phyloP scores from a whole-genome alignment of 805 yeast genomes.

The Starmerella riodocensis region DNA sequence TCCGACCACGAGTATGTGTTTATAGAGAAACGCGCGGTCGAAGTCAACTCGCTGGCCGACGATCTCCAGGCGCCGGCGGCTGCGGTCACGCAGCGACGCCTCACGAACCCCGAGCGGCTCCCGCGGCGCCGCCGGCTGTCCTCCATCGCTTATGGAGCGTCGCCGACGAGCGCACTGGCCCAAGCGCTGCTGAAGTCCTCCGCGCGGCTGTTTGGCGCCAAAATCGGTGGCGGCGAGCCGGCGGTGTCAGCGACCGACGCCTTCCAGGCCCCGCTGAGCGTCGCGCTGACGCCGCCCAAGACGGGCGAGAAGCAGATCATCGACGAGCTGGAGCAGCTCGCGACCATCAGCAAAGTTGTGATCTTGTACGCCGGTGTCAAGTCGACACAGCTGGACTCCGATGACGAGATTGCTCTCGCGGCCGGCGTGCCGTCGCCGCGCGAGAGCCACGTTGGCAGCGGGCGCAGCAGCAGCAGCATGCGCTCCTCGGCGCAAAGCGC shows the following conservation, averaged over 20 bases:
- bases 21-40: conserved; percentile 87
- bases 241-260: not conserved
- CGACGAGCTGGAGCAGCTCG: conserved; percentile 49
- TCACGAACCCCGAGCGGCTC: conserved; percentile 12
- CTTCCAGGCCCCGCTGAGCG: conserved; percentile 13
- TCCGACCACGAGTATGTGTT: conserved; percentile 49
- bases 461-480: not conserved
- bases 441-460: conserved; percentile 2
- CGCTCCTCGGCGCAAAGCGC: not conserved
- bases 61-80: conserved; percentile 44
- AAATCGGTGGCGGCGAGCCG: conserved; percentile 5
- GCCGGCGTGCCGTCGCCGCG: conserved; percentile 13
- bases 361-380: conserved; percentile 83
- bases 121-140: conserved; percentile 22
- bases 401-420: conserved; percentile 33
- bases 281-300: conserved; percentile 5
- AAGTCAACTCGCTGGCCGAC: conserved; percentile 90
- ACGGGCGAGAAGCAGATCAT: conserved; percentile 22
- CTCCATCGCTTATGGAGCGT: conserved; percentile 28
- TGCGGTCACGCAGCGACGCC: conserved; percentile 7
- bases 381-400: conserved; percentile 50
- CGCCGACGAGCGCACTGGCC: conserved; percentile 76
- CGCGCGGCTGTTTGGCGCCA: conserved; percentile 63
- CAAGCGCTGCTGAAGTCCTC: conserved; percentile 82
- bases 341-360: conserved; percentile 85